These are phyloP conservation scores for Penicillium verrucosum DNA, from an alignment of 2,329 filamentous ascomycete species.

Conservation along the genomic window DNA sequence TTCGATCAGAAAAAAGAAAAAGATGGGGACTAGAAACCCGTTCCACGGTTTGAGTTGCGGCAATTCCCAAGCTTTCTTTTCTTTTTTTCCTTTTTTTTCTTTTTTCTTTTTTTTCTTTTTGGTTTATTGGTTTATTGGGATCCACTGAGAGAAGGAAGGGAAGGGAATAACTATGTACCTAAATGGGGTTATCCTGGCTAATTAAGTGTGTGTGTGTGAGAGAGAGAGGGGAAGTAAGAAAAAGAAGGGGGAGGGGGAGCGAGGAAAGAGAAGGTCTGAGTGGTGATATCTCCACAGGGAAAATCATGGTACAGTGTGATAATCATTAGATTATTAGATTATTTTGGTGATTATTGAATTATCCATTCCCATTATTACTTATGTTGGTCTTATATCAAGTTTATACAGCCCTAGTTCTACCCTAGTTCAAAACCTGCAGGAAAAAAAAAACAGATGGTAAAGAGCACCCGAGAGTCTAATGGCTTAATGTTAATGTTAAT, in stretches of 20 bases:
- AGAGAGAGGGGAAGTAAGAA: background rate
- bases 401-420: background rate
- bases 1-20: constrained; percentile 19
- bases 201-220: background rate
- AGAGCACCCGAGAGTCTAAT: constrained; percentile 15
- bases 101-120: too few species aligned
- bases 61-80: constrained; percentile 28
- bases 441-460: background rate
- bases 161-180: constrained; percentile 5
- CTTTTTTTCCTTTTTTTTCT: too few species aligned
- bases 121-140: background rate
- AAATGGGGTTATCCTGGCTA: background rate
- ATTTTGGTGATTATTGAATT: background rate
- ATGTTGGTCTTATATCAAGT: background rate
- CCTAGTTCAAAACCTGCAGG: background rate
- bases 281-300: constrained; percentile 3
- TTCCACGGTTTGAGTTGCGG: constrained; percentile 27
- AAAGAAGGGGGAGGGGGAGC: background rate
- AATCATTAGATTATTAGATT: background rate
- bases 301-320: background rate
- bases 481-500: constrained; percentile 16
- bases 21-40: constrained; percentile 19
- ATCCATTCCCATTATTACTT: background rate
- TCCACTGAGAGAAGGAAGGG: constrained; percentile 9
- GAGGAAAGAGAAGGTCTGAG: background rate